These are phyloP conservation scores for Boletus speciosus DNA, from an alignment of 768 basidiomycete species.

Conservation along the genomic window DNA sequence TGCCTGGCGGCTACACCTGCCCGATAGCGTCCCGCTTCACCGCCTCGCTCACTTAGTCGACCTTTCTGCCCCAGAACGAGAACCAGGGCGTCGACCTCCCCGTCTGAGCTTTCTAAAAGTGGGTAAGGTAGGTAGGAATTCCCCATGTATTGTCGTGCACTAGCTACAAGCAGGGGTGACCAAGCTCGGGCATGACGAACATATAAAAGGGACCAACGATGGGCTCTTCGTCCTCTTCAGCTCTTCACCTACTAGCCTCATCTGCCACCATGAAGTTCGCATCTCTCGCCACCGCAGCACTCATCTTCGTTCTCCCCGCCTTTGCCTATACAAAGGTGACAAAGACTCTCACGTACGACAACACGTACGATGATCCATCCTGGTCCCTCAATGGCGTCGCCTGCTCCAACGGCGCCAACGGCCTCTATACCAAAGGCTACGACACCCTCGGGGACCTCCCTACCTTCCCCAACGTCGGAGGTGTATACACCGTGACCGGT, in stretches of 20 bases:
- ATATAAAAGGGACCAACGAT: neutral
- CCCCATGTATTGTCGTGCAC: too few relatives aligned
- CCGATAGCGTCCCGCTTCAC: neutral
- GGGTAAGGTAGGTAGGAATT: too few relatives aligned
- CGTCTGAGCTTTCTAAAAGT: neutral
- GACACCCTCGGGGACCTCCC: slow-evolving; percentile 33
- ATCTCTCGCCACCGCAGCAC: slow-evolving; percentile 4
- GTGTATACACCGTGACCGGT: slow-evolving; percentile 29
- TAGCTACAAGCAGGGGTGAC: too few relatives aligned
- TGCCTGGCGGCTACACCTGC: neutral
- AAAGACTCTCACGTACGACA: slow-evolving; percentile 28
- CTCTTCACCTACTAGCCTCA: neutral
- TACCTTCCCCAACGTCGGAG: slow-evolving; percentile 32
- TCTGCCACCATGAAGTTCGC: slow-evolving; percentile 24
- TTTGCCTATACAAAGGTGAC: slow-evolving; percentile 10
- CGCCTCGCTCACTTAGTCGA: slow-evolving; percentile 5
- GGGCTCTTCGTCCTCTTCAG: neutral
- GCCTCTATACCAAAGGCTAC: slow-evolving; percentile 30
- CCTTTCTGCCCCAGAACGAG: neutral
- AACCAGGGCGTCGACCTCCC: neutral
- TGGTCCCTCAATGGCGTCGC: slow-evolving; percentile 22
- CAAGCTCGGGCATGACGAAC: too few relatives aligned
- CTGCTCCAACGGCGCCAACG: slow-evolving; percentile 33
- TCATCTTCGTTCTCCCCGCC: slow-evolving; percentile 17
- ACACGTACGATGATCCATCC: slow-evolving; percentile 26